These are phyloP conservation scores for Anisodus tanguticus DNA, from an alignment of 257 asterid genomes.

Conservation along the genomic window DNA sequence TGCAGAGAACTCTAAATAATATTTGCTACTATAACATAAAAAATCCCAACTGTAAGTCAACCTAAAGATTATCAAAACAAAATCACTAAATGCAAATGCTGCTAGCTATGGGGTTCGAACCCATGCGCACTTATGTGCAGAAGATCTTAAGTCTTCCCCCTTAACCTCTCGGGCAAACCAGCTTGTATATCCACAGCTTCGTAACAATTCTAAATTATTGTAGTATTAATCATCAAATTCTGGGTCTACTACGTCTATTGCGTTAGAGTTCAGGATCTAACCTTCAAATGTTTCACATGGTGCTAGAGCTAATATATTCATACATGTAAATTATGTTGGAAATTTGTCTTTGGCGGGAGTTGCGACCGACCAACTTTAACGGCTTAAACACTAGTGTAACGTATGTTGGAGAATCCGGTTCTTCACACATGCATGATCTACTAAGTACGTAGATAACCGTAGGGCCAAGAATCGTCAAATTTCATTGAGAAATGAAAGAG, in stretches of 20 bases:
- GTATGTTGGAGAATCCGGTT: too few species aligned
- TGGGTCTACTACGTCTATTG: not conserved
- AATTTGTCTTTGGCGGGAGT: too few species aligned
- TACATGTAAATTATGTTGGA: too few species aligned
- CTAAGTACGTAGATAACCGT: too few species aligned
- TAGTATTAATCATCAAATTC: not conserved
- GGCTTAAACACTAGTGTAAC: too few species aligned
- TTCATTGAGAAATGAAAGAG: too few species aligned
- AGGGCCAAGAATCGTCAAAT: too few species aligned
- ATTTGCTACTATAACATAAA: not conserved
- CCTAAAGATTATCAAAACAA: not conserved
- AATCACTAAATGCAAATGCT: fast-evolving
- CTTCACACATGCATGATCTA: too few species aligned
- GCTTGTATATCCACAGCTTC: not conserved
- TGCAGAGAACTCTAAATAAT: not conserved
- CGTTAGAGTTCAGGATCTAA: not conserved
- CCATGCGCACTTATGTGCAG: slow-evolving; percentile 88
- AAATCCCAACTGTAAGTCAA: not conserved
- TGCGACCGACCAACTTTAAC: too few species aligned
- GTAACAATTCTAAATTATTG: too few species aligned
- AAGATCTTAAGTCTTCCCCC: slow-evolving; percentile 94
- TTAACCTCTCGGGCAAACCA: slow-evolving; percentile 97
- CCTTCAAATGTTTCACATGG: not conserved
- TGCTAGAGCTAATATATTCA: not conserved
- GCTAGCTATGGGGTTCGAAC: slow-evolving; percentile 35